Percentiles rank a stretch among this genome's conserved stretches.
Evolutionary conservation across 2,329 filamentous ascomycete genomes (phyloP).

Genomic region (Colletotrichum sp.): DNA sequence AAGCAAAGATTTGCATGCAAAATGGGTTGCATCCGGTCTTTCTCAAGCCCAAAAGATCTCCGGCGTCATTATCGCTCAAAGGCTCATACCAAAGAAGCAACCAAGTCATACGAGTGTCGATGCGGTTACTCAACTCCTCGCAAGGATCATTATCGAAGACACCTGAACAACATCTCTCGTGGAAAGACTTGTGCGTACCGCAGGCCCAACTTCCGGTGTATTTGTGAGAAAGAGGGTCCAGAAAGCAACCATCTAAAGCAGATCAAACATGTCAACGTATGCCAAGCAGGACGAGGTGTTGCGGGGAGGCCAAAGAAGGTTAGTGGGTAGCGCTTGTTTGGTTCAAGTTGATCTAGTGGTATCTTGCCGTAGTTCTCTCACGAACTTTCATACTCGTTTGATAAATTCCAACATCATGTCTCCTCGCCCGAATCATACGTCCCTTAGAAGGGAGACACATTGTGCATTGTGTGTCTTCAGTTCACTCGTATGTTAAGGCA

Average conservation of each 20-base stretch:
- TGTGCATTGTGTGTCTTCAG: neutral
- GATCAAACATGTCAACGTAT: neutral
- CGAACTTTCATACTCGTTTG: neutral
- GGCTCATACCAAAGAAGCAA: neutral
- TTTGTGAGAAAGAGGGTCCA: neutral
- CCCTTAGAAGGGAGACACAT: fast-evolving
- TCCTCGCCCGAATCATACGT: neutral
- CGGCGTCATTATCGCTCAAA: neutral
- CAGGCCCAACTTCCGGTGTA: neutral
- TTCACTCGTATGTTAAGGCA: neutral
- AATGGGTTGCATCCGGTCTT: neutral
- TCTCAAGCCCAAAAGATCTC: neutral
- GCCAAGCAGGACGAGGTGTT: neutral
- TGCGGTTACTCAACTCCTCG: neutral
- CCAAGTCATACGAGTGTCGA: neutral
- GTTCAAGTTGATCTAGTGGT: neutral
- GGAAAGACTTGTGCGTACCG: neutral
- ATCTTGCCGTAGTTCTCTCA: neutral
- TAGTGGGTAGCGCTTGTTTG: neutral
- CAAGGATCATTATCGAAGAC: neutral
- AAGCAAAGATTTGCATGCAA: neutral
- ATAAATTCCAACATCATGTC: neutral
- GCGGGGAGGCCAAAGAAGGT: neutral
- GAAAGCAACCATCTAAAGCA: neutral
- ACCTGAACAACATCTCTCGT: neutral